Evolutionary conservation across 768 basidiomycete genomes (phyloP).

Genomic region (Suillus spraguei): DNA sequence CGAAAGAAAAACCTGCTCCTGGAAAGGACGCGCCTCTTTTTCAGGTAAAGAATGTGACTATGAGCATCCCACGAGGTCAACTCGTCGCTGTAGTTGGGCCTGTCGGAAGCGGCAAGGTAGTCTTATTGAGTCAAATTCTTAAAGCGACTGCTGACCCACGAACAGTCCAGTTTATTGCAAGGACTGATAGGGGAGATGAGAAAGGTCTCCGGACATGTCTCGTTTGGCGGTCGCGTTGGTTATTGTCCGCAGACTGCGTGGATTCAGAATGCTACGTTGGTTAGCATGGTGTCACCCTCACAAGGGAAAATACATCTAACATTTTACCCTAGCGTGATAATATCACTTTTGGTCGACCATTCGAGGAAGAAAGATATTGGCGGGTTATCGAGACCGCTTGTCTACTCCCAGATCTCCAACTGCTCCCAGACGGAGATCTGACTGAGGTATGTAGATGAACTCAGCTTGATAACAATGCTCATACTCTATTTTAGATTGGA

Average conservation of each 20-base stretch:
- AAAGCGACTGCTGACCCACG: not conserved
- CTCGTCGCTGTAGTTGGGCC: conserved; percentile 67
- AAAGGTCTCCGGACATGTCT: conserved; percentile 48
- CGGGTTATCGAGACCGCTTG: conserved; percentile 57
- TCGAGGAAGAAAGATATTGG: conserved; percentile 70
- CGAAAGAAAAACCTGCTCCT: conserved; percentile 16
- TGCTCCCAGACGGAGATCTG: conserved; percentile 69
- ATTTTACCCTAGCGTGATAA: conserved; percentile 53
- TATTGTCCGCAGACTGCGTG: conserved; percentile 78
- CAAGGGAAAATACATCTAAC: conserved; percentile 6
- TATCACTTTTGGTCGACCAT: conserved; percentile 65
- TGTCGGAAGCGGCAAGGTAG: conserved; percentile 67
- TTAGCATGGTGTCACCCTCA: conserved; percentile 20
- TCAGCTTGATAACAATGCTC: not conserved
- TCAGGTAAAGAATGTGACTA: conserved; percentile 48
- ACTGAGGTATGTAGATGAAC: conserved; percentile 52
- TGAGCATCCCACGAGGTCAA: conserved; percentile 56
- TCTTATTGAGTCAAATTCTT: conserved; percentile 7
- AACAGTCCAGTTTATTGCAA: conserved; percentile 55
- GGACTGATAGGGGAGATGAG: conserved; percentile 76
- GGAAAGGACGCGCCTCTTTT: conserved; percentile 35
- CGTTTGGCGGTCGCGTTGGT: conserved; percentile 56
- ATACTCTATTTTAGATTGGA: conserved; percentile 50
- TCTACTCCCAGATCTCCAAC: conserved; percentile 62
- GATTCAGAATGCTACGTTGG: conserved; percentile 72